These are phyloP conservation scores for Heterobasidion occidentale DNA, from an alignment of 1,284 basidiomycete species.

Conservation along the genomic window DNA sequence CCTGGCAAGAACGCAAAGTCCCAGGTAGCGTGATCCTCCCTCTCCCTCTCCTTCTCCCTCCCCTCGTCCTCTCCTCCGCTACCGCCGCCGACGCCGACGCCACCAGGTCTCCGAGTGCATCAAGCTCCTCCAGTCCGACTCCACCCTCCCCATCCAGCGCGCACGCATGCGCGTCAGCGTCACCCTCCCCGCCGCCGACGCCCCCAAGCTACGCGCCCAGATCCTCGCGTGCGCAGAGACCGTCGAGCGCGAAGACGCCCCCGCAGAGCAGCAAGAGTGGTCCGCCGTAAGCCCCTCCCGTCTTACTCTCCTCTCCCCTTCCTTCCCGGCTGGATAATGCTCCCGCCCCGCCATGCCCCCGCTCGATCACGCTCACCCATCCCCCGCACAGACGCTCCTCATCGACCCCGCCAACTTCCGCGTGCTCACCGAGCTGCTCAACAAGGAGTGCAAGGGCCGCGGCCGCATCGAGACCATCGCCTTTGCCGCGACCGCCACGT, in stretches of 20 bases:
- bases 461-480: constrained; percentile 80
- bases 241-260: constrained; percentile 79
- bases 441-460: constrained; percentile 83
- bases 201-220: constrained; percentile 65
- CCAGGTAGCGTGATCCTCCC: constrained; percentile 46
- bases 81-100: not conserved
- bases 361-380: not conserved
- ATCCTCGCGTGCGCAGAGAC: constrained; percentile 71
- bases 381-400: constrained; percentile 58
- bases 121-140: constrained; percentile 72
- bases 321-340: no score
- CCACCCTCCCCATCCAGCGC: constrained; percentile 85
- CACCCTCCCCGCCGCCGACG: constrained; percentile 70
- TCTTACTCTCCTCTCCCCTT: no score
- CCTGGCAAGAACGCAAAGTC: constrained; percentile 88
- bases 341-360: not conserved
- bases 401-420: constrained; percentile 94
- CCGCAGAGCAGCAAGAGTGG: constrained; percentile 61
- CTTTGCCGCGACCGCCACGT: constrained; percentile 51
- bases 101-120: constrained; percentile 86
- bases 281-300: constrained; percentile 57
- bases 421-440: constrained; percentile 82
- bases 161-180: constrained; percentile 90
- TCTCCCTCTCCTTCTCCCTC: not conserved
- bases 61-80: not conserved